Conservation (phyloP, 139 green algal genomes). For the Micromonas pusilla region DNA sequence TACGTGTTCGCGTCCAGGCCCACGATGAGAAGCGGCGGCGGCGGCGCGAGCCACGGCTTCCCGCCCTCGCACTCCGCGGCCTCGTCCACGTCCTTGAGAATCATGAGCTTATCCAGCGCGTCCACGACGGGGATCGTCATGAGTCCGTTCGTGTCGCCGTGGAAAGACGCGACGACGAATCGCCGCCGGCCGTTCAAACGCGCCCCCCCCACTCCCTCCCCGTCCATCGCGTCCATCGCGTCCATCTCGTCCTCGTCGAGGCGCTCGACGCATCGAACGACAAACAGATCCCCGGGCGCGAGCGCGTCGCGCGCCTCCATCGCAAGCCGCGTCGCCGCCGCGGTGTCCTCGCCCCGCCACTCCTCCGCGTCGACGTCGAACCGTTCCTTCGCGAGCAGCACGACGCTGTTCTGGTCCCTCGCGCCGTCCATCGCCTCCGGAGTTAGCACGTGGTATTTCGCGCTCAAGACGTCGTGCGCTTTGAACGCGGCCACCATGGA, state of each 20-base stretch:
- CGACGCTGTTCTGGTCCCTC: constrained; percentile 27
- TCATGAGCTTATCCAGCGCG: constrained; percentile 6
- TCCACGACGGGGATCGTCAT: constrained; percentile 1
- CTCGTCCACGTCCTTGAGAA: neutral
- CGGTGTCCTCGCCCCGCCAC: neutral
- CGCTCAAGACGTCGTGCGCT: neutral
- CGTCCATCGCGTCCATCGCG: no score
- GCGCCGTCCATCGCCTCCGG: constrained; percentile 6
- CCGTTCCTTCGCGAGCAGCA: constrained; percentile 6
- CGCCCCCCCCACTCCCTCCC: neutral
- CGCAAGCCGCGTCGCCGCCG: neutral
- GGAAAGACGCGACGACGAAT: constrained; percentile 27
- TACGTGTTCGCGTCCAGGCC: constrained; percentile 26
- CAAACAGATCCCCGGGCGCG: constrained; percentile 16
- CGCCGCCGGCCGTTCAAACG: no score
- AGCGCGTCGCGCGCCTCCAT: neutral
- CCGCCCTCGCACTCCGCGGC: no score
- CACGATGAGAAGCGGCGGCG: neutral
- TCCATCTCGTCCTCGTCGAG: no score
- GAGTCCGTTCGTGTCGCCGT: constrained; percentile 31
- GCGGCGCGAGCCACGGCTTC: neutral
- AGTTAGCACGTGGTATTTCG: constrained; percentile 7
- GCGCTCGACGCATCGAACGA: neutral
- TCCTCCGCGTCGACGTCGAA: neutral
- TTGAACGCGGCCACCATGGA: neutral